Conservation (phyloP, 1,284 basidiomycete species). For the Malassezia slooffiae region DNA sequence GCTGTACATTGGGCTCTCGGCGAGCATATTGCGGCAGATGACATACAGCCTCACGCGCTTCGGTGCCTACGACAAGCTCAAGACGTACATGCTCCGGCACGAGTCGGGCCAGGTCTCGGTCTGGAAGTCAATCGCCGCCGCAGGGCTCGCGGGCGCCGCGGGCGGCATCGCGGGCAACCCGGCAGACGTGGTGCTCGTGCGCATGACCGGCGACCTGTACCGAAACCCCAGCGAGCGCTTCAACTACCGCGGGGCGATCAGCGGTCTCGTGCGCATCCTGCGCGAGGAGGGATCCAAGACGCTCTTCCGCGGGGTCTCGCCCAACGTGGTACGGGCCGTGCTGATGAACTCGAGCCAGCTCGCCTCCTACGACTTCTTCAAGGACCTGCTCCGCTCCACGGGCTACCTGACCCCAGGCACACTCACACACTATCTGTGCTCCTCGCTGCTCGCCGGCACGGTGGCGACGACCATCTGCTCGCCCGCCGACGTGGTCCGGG, state of each 20-base stretch:
- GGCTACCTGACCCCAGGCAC: constrained; percentile 49
- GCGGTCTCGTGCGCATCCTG: constrained; percentile 50
- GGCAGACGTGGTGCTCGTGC: constrained; percentile 52
- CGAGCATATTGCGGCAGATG: constrained; percentile 41
- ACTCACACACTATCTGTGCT: constrained; percentile 49
- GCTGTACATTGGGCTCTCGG: constrained; percentile 38
- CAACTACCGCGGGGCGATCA: constrained; percentile 48
- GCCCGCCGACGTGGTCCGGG: constrained; percentile 35
- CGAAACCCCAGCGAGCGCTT: constrained; percentile 32
- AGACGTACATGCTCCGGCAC: constrained; percentile 18
- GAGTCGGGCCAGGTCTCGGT: constrained; percentile 17
- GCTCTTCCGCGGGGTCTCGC: constrained; percentile 50
- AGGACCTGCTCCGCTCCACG: constrained; percentile 48
- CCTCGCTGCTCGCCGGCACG: constrained; percentile 51
- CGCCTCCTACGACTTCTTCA: constrained; percentile 51
- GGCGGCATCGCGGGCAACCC: constrained; percentile 41
- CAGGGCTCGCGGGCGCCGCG: constrained; percentile 32
- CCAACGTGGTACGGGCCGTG: constrained; percentile 51
- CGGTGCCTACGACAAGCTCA: constrained; percentile 40
- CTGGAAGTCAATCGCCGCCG: constrained; percentile 29
- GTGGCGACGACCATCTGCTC: constrained; percentile 50
- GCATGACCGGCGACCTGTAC: constrained; percentile 48
- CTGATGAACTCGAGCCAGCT: constrained; percentile 50
- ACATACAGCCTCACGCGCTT: constrained; percentile 43
- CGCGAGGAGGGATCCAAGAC: constrained; percentile 49